These are phyloP conservation scores for Cystobasidiaceae sp. DNA, from an alignment of 1,284 basidiomycete species.

Conservation along the genomic window DNA sequence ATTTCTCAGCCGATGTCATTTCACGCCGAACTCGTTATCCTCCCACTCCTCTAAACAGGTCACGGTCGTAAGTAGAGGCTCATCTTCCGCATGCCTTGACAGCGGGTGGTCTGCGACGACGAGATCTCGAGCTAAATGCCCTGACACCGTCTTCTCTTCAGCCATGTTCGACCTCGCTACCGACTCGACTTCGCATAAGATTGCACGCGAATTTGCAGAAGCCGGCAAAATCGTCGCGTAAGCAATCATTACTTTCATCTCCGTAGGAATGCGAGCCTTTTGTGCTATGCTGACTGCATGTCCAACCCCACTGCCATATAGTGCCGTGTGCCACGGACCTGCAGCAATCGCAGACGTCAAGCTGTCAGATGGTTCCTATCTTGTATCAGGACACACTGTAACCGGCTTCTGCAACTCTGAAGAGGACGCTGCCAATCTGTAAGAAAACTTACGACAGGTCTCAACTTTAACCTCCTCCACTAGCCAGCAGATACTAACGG, in stretches of 20 bases:
- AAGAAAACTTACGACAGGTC: too few relatives aligned
- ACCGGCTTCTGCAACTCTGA: slow-evolving; percentile 29
- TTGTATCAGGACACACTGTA: not conserved
- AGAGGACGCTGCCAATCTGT: slow-evolving; percentile 7
- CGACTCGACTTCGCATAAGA: slow-evolving; percentile 14
- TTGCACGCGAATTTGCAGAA: slow-evolving; percentile 15
- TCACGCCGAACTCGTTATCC: not conserved
- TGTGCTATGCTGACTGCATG: not conserved
- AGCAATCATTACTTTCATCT: not conserved
- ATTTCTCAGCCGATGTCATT: not conserved
- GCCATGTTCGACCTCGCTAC: slow-evolving; percentile 24
- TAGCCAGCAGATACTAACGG: not conserved
- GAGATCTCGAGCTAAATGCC: too few relatives aligned
- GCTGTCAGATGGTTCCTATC: slow-evolving; percentile 19
- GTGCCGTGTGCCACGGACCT: slow-evolving; percentile 29
- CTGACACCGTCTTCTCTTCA: not conserved
- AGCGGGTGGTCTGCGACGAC: too few relatives aligned
- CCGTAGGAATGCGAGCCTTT: not conserved
- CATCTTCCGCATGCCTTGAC: not conserved
- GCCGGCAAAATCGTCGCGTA: slow-evolving; percentile 22
- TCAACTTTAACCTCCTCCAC: too few relatives aligned
- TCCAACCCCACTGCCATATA: not conserved
- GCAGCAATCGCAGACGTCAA: slow-evolving; percentile 17
- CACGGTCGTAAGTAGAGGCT: slow-evolving; percentile 1
- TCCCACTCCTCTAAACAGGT: not conserved